Conservation (phyloP, 208 protist species). For the Leishmania braziliensis region DNA sequence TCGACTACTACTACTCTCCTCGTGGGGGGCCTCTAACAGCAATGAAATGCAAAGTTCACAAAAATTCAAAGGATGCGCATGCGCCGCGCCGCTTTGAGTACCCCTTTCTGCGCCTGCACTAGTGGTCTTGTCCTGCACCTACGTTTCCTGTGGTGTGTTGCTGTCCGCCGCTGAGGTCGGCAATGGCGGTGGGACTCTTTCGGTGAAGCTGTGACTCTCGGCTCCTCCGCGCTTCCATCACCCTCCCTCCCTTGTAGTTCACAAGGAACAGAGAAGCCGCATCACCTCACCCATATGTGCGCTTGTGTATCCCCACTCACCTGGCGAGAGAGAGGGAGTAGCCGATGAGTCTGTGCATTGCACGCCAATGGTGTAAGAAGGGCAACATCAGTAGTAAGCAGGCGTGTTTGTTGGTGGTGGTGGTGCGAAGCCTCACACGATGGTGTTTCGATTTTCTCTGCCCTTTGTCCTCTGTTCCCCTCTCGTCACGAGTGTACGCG, state of each 20-base stretch:
- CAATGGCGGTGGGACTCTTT: background rate
- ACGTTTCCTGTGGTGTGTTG: background rate
- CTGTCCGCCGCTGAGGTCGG: background rate
- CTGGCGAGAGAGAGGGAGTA: background rate
- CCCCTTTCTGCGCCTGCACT: background rate
- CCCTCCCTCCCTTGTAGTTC: background rate
- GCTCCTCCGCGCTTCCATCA: background rate
- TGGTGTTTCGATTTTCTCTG: background rate
- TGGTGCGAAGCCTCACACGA: background rate
- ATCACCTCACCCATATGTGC: background rate
- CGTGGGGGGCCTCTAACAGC: background rate
- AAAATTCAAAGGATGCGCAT: background rate
- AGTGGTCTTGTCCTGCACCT: background rate
- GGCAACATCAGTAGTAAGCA: background rate
- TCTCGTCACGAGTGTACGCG: background rate
- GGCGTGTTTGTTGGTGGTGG: background rate
- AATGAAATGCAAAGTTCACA: background rate
- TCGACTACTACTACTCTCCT: background rate
- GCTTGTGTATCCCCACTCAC: background rate
- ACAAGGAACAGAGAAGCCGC: background rate
- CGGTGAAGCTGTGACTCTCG: background rate
- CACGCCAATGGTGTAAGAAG: background rate
- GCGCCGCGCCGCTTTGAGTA: background rate
- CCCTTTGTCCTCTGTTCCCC: background rate
- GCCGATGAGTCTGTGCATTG: background rate